phyloP scores from a whole-genome alignment of 495 filamentous ascomycete species.

The Niebla homalea region DNA sequence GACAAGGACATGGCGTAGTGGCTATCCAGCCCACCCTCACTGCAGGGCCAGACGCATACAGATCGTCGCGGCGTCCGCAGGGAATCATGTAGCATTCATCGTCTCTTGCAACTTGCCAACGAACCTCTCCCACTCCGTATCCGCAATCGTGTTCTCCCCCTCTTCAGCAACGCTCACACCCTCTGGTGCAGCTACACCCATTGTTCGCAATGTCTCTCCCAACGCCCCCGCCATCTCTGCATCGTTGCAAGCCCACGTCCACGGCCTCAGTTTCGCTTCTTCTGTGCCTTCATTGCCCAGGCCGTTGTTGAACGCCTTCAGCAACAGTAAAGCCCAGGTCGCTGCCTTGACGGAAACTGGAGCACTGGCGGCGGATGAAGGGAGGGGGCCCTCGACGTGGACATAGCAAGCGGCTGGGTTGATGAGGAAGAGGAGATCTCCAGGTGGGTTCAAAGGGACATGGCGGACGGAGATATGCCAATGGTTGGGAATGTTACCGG shows the following conservation, averaged over 20 bases:
- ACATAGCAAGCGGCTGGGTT: constrained; percentile 5
- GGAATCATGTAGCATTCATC: neutral
- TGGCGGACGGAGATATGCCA: constrained; percentile 12
- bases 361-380: neutral
- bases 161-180: constrained; percentile 1
- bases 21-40: too few relatives aligned
- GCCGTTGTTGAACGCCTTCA: constrained; percentile 3
- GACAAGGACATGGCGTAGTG: too few relatives aligned
- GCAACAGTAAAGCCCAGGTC: neutral
- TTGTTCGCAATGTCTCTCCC: neutral
- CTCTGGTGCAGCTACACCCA: constrained; percentile 1
- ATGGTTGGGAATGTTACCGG: constrained; percentile 7
- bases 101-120: constrained; percentile 6
- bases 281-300: neutral
- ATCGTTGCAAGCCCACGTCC: constrained; percentile 7
- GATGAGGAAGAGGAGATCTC: constrained; percentile 10
- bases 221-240: constrained; percentile 5
- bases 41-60: too few relatives aligned
- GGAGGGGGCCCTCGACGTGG: constrained; percentile 11
- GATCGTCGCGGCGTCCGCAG: too few relatives aligned
- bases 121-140: constrained; percentile 13
- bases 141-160: constrained; percentile 5
- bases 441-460: constrained; percentile 6
- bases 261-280: neutral
- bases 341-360: neutral